Evolutionary conservation across 352 stramenopile genomes (phyloP).

Genomic region (Phytophthora macrochlamydospora): DNA sequence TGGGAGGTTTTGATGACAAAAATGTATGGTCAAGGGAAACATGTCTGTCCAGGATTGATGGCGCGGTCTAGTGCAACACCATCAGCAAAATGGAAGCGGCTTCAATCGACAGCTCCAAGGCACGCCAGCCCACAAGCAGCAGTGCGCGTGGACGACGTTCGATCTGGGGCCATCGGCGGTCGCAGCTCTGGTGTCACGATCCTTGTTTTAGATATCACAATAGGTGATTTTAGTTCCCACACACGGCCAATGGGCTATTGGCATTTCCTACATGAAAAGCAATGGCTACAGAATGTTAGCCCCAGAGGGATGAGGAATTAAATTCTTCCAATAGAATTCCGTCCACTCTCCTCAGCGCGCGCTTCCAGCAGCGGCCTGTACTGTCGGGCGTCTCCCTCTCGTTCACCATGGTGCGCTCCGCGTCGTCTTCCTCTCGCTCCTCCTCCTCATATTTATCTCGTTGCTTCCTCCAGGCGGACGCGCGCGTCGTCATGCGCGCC

Average conservation of each 20-base stretch:
- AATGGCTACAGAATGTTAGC: no score
- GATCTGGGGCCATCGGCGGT: no score
- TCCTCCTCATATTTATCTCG: not conserved
- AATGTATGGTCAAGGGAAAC: not conserved
- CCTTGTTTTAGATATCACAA: no score
- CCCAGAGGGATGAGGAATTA: not conserved
- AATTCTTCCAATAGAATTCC: not conserved
- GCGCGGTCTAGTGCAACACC: no score
- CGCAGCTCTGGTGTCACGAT: no score
- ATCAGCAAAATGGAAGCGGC: no score
- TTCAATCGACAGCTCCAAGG: no score
- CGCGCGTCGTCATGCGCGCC: constrained; percentile 61
- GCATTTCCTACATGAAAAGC: no score
- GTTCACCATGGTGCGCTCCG: not conserved
- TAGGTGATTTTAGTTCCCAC: no score
- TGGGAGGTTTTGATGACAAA: not conserved
- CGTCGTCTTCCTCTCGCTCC: not conserved
- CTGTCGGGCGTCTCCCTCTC: not conserved
- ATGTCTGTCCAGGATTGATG: not conserved
- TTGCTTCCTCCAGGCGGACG: constrained; percentile 48
- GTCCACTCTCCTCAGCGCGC: not conserved
- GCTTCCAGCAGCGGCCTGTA: constrained; percentile 1
- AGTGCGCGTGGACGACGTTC: no score
- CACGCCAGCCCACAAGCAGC: no score
- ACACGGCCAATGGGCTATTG: no score